Evolutionary conservation across 148 eudicot genomes (phyloP).

Genomic region (Chenopodium berlandieri): DNA sequence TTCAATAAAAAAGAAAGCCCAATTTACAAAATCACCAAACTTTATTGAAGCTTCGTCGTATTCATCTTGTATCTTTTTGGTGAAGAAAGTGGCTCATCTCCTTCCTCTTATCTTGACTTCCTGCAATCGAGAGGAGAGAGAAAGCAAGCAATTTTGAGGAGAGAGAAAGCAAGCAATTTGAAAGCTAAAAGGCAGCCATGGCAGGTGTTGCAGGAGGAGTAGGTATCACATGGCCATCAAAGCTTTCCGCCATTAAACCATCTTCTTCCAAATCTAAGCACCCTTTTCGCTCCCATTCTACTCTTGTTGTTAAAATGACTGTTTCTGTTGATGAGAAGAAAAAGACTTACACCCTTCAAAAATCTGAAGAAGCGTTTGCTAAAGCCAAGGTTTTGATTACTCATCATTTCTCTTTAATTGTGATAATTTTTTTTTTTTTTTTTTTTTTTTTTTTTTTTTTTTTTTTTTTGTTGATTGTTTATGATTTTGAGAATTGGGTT

Average conservation of each 20-base stretch:
- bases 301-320: conserved; percentile 53
- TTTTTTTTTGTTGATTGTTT: neutral
- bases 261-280: conserved; percentile 17
- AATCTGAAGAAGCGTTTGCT: conserved; percentile 84
- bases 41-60: neutral
- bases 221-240: conserved; percentile 40
- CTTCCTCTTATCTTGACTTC: neutral
- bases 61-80: neutral
- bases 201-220: conserved; percentile 34
- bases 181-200: conserved; percentile 14
- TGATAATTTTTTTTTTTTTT: too few relatives aligned
- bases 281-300: conserved; percentile 14
- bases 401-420: neutral
- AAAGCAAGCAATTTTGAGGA: neutral
- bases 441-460: too few relatives aligned
- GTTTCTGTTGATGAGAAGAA: conserved; percentile 61
- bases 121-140: neutral
- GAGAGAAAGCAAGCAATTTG: neutral
- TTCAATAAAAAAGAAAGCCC: neutral
- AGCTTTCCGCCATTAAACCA: conserved; percentile 13
- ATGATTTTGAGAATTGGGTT: neutral
- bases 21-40: neutral
- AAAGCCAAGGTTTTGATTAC: conserved; percentile 54
- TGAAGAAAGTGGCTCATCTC: conserved; percentile 2
- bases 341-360: conserved; percentile 65